These are phyloP conservation scores for Pichia pseudocactophila DNA, from an alignment of 805 yeast genomes.

Conservation along the genomic window DNA sequence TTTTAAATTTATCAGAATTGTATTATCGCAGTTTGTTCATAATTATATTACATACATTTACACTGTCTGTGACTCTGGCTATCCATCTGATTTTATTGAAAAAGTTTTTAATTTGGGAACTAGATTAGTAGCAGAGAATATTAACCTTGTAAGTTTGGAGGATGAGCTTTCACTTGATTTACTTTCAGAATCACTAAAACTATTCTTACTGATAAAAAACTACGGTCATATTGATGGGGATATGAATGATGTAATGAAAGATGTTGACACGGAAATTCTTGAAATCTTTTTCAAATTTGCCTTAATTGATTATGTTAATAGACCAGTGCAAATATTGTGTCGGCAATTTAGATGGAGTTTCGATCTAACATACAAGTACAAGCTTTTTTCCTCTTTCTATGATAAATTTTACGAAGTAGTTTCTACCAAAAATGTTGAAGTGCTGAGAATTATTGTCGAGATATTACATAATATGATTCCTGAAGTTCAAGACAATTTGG, in stretches of 20 bases:
- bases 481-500: constrained; percentile 45
- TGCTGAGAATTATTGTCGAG: constrained; percentile 37
- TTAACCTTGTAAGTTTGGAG: constrained; percentile 29
- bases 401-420: constrained; percentile 30
- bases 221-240: constrained; percentile 23
- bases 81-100: constrained; percentile 22
- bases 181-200: constrained; percentile 37
- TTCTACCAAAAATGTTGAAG: constrained; percentile 20
- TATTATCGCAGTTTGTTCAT: constrained; percentile 36
- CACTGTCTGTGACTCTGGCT: constrained; percentile 21
- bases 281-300: constrained; percentile 29
- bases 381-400: constrained; percentile 26
- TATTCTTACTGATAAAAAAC: constrained; percentile 28
- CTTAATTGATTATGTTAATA: constrained; percentile 14
- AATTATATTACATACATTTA: constrained; percentile 25
- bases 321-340: constrained; percentile 29
- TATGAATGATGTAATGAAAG: constrained; percentile 29
- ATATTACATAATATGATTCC: constrained; percentile 35
- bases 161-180: constrained; percentile 29
- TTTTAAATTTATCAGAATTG: constrained; percentile 44
- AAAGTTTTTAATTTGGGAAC: constrained; percentile 31
- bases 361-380: constrained; percentile 21
- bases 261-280: constrained; percentile 34
- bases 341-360: constrained; percentile 24
- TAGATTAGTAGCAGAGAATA: constrained; percentile 35